Base-by-base conservation (phyloP, 2,329 filamentous ascomycete genomes). In the Exophiala viscosa region DNA sequence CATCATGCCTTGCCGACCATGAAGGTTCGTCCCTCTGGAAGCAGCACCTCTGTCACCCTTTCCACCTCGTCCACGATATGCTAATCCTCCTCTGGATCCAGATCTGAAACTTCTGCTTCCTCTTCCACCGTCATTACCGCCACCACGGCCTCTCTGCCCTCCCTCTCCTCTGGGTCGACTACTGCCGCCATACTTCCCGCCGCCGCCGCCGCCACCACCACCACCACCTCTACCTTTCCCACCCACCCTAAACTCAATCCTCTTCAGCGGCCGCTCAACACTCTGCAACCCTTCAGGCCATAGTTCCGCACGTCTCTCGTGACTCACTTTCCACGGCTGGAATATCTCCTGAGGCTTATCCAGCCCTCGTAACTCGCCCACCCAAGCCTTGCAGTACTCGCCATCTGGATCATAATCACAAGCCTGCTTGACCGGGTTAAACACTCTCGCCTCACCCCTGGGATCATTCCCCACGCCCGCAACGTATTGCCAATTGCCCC, bases 401-500 rank as follows among this genome's bases (percentile, higher is more conserved):
- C 86, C 88, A 0, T 82, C 71, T 2, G 77, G 76, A 65, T 92
- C 88, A 64, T 92, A 91, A 58, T 90, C 86, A 39, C 87, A 81
- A 0, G 83, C 85, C 66, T 92, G 88, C 67, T 91, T 91, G 44
- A 92, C 82, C 0, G 87, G 87, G 63, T 92, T 92, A 75, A 91
- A 91, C 11, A 87, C 80, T n/a, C 88, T 76, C 0, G 81, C 80
- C 60, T 86, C 81, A 5, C 84, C 83, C 17, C 87, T 74, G 0
- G 87, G 88, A 60, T 92, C 87, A 59, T 90, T 91, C 6, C 88
- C 88, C 0, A 92, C 86, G 0, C 88, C 88, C 0, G 87, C 79
- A 0, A 88, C 81, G 56, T 92, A 92, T 67, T 90, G 87, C 88
- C 87, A 91, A 62, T 90, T 90, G 8, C 83, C 83, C 87, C 87